A percentile compares a stretch with the other conserved stretches of the same genome.
These are phyloP conservation scores for Aspergillus affinis DNA, from an alignment of 495 filamentous ascomycete genomes.

Conservation along the genomic window DNA sequence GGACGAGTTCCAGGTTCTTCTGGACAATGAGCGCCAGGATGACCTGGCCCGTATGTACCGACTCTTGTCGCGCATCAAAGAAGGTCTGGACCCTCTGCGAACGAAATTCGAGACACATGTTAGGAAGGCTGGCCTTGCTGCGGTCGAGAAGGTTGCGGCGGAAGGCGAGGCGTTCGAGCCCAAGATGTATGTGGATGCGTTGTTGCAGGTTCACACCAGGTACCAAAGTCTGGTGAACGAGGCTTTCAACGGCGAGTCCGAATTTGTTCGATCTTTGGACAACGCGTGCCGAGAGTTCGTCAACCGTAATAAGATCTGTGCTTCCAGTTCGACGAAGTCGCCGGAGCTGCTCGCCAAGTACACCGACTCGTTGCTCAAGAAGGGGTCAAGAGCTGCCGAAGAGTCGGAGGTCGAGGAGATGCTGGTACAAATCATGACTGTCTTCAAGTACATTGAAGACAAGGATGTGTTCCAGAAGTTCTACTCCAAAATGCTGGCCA, in stretches of 20 bases:
- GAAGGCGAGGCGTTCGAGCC: slow-evolving; percentile 92
- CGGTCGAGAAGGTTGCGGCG: slow-evolving; percentile 86
- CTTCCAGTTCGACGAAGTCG: slow-evolving; percentile 84
- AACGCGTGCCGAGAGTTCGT: slow-evolving; percentile 98
- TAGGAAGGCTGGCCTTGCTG: slow-evolving; percentile 78
- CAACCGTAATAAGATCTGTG: slow-evolving; percentile 94
- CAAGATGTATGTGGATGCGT: slow-evolving; percentile 92
- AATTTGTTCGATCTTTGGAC: slow-evolving; percentile 94
- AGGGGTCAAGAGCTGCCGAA: slow-evolving; percentile 85
- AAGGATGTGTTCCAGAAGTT: slow-evolving; percentile 99
- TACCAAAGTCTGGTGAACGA: slow-evolving; percentile 89
- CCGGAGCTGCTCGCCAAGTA: slow-evolving; percentile 95
- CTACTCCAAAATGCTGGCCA: slow-evolving; percentile 94
- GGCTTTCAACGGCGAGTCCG: slow-evolving; percentile 92
- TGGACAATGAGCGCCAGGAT: slow-evolving; percentile 92
- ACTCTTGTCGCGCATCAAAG: slow-evolving; percentile 84
- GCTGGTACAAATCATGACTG: slow-evolving; percentile 95
- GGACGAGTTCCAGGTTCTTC: slow-evolving; percentile 93
- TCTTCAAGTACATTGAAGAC: slow-evolving; percentile 99
- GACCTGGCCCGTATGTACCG: slow-evolving; percentile 97
- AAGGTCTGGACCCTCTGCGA: slow-evolving; percentile 88
- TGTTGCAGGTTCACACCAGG: slow-evolving; percentile 89
- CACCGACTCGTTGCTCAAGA: slow-evolving; percentile 89
- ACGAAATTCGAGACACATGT: slow-evolving; percentile 91
- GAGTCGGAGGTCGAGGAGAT: slow-evolving; percentile 91